Base-by-base conservation (phyloP, 345 rosid genomes). In the Corchorus olitorius region DNA sequence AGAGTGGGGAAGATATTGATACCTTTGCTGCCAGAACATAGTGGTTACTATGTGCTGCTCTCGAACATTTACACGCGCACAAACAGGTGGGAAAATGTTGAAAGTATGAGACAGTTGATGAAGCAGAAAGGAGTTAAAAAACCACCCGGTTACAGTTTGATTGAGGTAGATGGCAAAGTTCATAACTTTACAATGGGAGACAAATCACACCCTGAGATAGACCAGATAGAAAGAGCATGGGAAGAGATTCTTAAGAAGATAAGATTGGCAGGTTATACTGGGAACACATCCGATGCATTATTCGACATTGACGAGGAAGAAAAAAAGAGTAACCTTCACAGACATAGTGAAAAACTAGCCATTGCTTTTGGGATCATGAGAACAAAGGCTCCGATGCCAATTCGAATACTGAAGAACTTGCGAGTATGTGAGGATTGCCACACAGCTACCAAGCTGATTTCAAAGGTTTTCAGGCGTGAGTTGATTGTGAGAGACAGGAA, bases 281-380 rank as follows among this genome's bases (percentile, higher is more conserved):
- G 89, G 58, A 89, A 87, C 69, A 83, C 85, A 2, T 69, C 77
- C 0, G 95, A 88, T 61, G 85, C 95, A 10, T 80, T 87, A 79
- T 88, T 85, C 35, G 97, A 92, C 74, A 78, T 92, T 60, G 97
- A 91, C 15, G 90, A 92, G 19, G 97, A 92, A 58, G 97, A 92
- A 78, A 92, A 92, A 62, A 92, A 91, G 75, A 87, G 75, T 7
- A 74, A 81, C 7, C 34, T 91, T 65, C 86, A 86, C 63, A 78
- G 75, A 87, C 97, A 93, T 48, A 91, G 97, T 4, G 95, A 93
- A 83, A 91, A 93, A 84, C 93, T 88, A 17, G 95, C 97, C 0
- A 88, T 88, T 54, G 92, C 92, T 16, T 93, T 63, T 62, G 91
- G 90, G 80, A 85, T 91, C 59, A 81, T 88, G 88, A 91, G 77